Evolutionary conservation across 1,284 basidiomycete genomes (phyloP).

Genomic region (Marasmius sp.): DNA sequence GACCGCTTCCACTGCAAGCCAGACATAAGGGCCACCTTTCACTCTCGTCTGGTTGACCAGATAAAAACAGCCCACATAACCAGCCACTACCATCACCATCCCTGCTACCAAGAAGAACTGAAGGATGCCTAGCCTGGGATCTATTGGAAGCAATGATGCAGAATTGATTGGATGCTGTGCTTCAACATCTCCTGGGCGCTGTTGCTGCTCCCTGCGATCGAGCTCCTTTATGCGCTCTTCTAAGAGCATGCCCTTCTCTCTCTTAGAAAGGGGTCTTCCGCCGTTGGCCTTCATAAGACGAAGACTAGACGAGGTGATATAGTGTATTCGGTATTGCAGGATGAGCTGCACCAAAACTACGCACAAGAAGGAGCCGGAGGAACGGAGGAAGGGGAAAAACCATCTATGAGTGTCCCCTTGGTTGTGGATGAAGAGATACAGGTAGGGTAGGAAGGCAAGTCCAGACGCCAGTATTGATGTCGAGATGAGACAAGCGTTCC

Average conservation of each 20-base stretch:
- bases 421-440: neutral
- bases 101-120: neutral
- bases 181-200: neutral
- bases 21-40: neutral
- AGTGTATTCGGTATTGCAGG: neutral
- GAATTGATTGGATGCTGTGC: neutral
- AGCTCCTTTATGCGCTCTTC: too few species aligned
- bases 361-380: neutral
- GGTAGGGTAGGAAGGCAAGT: neutral
- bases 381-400: neutral
- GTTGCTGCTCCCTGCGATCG: too few species aligned
- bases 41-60: neutral
- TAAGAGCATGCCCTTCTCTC: too few species aligned
- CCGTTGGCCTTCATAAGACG: neutral
- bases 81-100: neutral
- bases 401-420: neutral
- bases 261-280: neutral
- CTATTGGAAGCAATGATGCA: too few species aligned
- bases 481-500: neutral
- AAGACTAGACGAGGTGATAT: neutral
- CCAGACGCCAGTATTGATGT: neutral
- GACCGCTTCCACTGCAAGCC: neutral
- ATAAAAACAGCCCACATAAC: neutral
- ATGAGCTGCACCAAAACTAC: neutral
- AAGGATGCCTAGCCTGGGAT: too few species aligned